Evolutionary conservation across 495 filamentous ascomycete species (phyloP), one percentile per base, ranked within the genome.

Genomic region (Elasticomyces elasticus): DNA sequence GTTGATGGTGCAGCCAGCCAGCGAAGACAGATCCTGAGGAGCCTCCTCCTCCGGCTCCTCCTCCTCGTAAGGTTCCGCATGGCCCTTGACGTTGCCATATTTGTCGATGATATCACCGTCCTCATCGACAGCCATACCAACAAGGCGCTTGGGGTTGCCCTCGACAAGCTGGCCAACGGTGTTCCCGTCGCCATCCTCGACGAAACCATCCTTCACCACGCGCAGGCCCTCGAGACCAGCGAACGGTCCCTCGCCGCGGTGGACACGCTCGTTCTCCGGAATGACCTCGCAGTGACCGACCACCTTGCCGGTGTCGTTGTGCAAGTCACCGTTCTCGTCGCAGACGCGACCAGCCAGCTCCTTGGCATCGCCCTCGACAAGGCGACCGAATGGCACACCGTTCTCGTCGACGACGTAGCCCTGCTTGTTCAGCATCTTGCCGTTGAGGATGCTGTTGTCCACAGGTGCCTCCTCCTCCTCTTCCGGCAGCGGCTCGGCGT

Each of bases 61-160:
- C 43, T 76, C 74, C 50, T 86, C 76, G 64, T 79, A 88, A 5
- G 79, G 79, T 68, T 89, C 84, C 13, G 82, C 84, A 48, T 79
- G 81, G 48, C 88, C 88, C 58, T 88, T 82, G 44, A 83, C 78
- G 62, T 89, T 90, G 33, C 88, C 88, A 43, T 79, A 79, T 64
- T 82, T 84, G 67, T 91, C 88, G 49, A 89, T 72, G 55, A 94
- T 84, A 54, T 92, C 88, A 15, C 88, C 88, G 62, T 94, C 88
- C 27, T 84, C 75, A 58, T 94, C 88, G 33, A 94, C 86, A 9
- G 72, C 62, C 61, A 85, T 83, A n/a, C 87, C 87, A 30, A 83
- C 74, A 5, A 94, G 76, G 52, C 76, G 76, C 71, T 84, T 84
- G 13, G 78, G 58, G 46, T 94, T 84, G 26, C 88, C 88, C 51